Base-by-base conservation (phyloP, 768 basidiomycete genomes). In the Galerina sulciceps region DNA sequence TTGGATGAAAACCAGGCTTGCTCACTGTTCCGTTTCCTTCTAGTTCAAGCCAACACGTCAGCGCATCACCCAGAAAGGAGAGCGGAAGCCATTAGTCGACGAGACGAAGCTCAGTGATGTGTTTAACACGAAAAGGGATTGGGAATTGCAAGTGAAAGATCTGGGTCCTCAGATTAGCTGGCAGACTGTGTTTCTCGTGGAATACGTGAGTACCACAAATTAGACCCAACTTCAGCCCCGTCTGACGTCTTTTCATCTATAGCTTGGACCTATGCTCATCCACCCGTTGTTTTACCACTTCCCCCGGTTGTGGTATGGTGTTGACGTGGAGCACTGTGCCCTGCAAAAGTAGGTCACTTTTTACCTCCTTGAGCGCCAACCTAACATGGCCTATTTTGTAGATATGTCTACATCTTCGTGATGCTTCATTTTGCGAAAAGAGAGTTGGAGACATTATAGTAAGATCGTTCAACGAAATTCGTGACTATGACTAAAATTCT, bases 401-500 rank as follows among this genome's bases (percentile, higher is more conserved):
- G 91, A 67, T 86, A 86, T 59, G 85, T 88, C 4, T 93, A 85
- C 64, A 82, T 76, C 2, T 81, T 97, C 63, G 86, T 94, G 36
- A 80, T 97, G 74, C 67, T 89, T 14, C 97, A 99, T 71, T 99
- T 95, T 75, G 59, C 84, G 44, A 99, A 99, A 75, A 89, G 97
- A 52, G 94, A 96, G 69, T 72, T 93, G 17, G 97, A 99, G 75
- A 95, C 97, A 2, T 57, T 96, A 4, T 96, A 94, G 92, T 91
- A 54, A 55, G 89, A 72, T n/a, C 31, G 61, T 35, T 35, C 3
- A 23, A 13, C 14, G 26, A 8, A 42, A 52, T 11, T 37, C 22
- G 36, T 53, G 8, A 34, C 31, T 43, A 26, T 20, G 37, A 61
- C 47, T 66, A 10, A 20, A 17, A 44, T 18, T 45, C 6, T 18